phyloP scores from a whole-genome alignment of 176 grass and related monocot genomes.

The Microstegium vimineum region DNA sequence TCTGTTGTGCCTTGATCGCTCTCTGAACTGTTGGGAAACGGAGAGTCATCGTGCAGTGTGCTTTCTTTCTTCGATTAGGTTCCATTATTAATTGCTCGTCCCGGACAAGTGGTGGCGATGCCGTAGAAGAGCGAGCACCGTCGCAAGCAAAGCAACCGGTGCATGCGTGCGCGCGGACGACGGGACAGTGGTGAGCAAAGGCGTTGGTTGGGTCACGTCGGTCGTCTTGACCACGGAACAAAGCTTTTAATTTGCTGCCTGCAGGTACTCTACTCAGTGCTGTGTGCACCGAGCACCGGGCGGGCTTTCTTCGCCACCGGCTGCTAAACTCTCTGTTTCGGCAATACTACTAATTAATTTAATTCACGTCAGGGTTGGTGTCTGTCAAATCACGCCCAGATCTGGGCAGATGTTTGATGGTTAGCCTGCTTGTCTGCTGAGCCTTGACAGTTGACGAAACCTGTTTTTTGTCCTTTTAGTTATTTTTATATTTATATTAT shows the following conservation, averaged over 20 bases:
- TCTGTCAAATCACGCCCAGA: not conserved
- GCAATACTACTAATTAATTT: no score
- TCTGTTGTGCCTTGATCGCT: no score
- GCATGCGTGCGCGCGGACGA: not conserved
- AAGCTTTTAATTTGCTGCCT: slow-evolving; percentile 7
- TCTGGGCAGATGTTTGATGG: not conserved
- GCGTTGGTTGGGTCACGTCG: not conserved
- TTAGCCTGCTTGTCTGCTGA: not conserved
- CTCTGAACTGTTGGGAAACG: not conserved
- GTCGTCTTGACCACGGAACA: slow-evolving; percentile 24
- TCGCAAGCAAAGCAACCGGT: not conserved
- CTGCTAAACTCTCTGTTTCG: no score
- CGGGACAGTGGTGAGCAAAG: not conserved
- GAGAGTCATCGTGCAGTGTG: not conserved
- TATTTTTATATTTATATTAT: no score
- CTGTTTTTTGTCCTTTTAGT: not conserved
- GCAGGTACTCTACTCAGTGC: not conserved
- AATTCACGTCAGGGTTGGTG: not conserved
- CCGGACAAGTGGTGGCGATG: not conserved
- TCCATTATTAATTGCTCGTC: not conserved
- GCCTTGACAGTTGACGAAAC: not conserved
- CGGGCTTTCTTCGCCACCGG: no score
- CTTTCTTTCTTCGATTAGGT: not conserved
- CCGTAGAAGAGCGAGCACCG: slow-evolving; percentile 14
- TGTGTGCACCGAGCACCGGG: no score